Percentiles rank a stretch among this genome's conserved stretches.
phyloP scores from a whole-genome alignment of 257 asterid genomes.

The Thymus quinquecostatus region DNA sequence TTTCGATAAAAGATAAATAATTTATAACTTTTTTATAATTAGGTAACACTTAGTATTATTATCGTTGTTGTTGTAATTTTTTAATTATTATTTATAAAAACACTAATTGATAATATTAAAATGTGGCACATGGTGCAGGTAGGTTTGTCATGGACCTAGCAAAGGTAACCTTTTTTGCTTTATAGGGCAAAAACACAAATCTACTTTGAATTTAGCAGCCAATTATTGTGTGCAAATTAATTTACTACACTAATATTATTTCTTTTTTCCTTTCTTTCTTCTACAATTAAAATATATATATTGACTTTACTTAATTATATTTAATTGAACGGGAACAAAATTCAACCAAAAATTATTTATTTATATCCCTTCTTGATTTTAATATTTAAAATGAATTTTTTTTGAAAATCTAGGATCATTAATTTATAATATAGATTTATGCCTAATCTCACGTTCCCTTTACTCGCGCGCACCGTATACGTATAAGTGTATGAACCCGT shows the following conservation, averaged over 20 bases:
- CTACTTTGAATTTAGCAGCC: slow-evolving; percentile 41
- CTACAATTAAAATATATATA: not conserved
- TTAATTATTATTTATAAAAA: not conserved
- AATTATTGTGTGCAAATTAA: slow-evolving; percentile 29
- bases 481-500: too few species aligned
- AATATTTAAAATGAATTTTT: too few species aligned
- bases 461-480: too few species aligned
- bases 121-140: slow-evolving; percentile 43
- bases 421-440: not conserved
- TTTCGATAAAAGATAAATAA: too few species aligned
- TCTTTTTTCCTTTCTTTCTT: too few species aligned
- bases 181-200: slow-evolving; percentile 30
- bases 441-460: too few species aligned
- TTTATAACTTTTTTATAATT: too few species aligned
- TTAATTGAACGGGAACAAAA: not conserved
- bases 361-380: too few species aligned
- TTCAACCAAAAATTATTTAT: not conserved
- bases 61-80: too few species aligned
- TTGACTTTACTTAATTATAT: slow-evolving; percentile 26
- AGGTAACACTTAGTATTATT: too few species aligned
- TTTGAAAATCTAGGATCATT: not conserved
- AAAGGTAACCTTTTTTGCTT: slow-evolving; percentile 19
- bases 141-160: slow-evolving; percentile 29
- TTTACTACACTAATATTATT: not conserved
- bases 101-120: too few species aligned